Evolutionary conservation across 2,329 filamentous ascomycete species (phyloP), one percentile per base, ranked within the genome.

Genomic region (Penicillium rolfsii): DNA sequence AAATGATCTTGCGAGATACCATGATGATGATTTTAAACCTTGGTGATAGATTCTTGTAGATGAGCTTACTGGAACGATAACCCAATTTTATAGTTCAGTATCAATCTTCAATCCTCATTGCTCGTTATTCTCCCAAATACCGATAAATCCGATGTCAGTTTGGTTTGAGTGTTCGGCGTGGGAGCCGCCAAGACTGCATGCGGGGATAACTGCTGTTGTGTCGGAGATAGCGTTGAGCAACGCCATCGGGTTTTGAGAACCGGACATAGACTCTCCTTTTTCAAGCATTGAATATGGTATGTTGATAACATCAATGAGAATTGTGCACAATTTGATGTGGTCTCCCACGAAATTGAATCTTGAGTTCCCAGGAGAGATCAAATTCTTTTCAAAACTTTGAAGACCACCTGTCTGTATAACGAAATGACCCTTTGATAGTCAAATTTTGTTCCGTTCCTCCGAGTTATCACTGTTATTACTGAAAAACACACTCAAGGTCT

Each of bases 111-210:
- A 22, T 22, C 1, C 1, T 22, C 19, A 22, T 22, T 22, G 19
- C 19, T 22, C 22, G 5, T 36, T 22, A 49, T 36, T 30, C 16
- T 57, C 53, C 53, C 57, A 55, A 55, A 62, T 26, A 40, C 57
- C 60, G 60, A 62, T 62, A 62, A 19, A 14, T 53, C 60, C 57
- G 60, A 7, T 16, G 19, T 26, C 57, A 56, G 62, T 36, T 33
- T 45, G 7, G 45, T 28, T 33, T 9, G 24, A 50, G 19, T 19
- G 22, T 50, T 12, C 4, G 40, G n/a, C 19, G 4, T 28, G 24
- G 43, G 43, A 6, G 24, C 14, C 16, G 45, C 45, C 26, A 19
- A 36, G 30, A 48, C 22, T 9, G n/a, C 12, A 12, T 2, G 16
- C 54, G 58, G 58, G 57, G 58, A 57, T 60, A 55, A 56, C 19